These are phyloP conservation scores for Hysterium pulicare DNA, from an alignment of 2,329 filamentous ascomycete species.

Conservation along the genomic window DNA sequence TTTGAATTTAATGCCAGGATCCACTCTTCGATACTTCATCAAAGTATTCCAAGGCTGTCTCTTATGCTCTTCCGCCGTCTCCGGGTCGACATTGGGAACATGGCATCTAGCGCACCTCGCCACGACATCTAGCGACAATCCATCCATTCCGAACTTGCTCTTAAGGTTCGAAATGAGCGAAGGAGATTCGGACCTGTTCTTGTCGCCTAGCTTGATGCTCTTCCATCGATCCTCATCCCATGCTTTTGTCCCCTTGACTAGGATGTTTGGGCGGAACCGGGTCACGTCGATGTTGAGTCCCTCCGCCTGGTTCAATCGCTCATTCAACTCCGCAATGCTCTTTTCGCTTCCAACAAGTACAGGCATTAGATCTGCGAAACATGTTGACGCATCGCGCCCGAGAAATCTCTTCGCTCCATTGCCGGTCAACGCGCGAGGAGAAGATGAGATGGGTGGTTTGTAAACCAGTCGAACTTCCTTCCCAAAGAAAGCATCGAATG, in stretches of 20 bases:
- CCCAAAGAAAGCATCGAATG: conserved; percentile 56
- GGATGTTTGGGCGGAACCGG: conserved; percentile 62
- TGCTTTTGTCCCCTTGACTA: conserved; percentile 53
- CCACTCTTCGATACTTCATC: conserved; percentile 59
- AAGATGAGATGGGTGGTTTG: conserved; percentile 51
- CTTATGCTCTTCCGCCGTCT: conserved; percentile 57
- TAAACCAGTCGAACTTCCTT: conserved; percentile 57
- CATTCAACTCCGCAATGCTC: conserved; percentile 58
- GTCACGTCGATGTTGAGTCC: conserved; percentile 53
- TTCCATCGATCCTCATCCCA: conserved; percentile 67
- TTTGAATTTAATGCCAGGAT: conserved; percentile 60
- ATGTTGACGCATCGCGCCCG: conserved; percentile 53
- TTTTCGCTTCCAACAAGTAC: conserved; percentile 55
- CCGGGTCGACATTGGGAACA: conserved; percentile 63
- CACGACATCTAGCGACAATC: conserved; percentile 54
- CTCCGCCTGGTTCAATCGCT: conserved; percentile 44
- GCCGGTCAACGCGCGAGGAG: conserved; percentile 52
- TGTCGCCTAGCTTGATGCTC: conserved; percentile 47
- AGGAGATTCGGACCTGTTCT: conserved; percentile 5
- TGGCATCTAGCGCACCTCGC: conserved; percentile 60
- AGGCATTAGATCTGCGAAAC: conserved; percentile 60
- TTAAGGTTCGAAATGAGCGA: conserved; percentile 1
- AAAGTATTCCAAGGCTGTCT: conserved; percentile 61
- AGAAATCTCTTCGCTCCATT: conserved; percentile 55
- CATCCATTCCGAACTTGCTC: conserved; percentile 1